Conservation (phyloP, 2,329 filamentous ascomycete genomes). For the Fusarium odoratissimum region DNA sequence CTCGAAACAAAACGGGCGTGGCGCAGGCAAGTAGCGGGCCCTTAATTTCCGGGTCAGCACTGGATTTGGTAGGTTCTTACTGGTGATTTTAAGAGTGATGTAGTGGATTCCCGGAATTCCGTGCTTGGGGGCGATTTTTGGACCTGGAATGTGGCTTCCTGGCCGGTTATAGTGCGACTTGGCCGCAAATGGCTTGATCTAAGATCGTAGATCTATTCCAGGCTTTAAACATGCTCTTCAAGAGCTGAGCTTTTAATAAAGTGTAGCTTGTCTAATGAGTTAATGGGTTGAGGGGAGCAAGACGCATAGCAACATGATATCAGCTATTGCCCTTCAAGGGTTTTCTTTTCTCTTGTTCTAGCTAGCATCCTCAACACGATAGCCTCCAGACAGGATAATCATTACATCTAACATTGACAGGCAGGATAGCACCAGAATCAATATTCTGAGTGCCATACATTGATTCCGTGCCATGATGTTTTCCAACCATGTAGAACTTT, state of each 20-base stretch:
- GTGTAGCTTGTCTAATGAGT: too few relatives aligned
- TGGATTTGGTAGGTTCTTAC: background rate
- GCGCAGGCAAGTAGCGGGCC: conserved; percentile 7
- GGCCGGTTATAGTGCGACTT: background rate
- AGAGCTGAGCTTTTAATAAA: fast-evolving
- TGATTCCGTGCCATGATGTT: background rate
- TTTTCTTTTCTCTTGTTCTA: background rate
- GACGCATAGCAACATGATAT: too few relatives aligned
- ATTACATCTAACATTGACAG: fast-evolving
- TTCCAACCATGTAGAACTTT: fast-evolving
- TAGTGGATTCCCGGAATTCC: background rate
- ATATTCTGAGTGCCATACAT: fast-evolving
- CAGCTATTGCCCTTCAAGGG: background rate
- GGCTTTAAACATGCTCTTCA: too few relatives aligned
- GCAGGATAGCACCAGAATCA: background rate
- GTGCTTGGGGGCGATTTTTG: background rate
- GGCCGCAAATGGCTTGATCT: background rate
- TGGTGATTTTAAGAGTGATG: background rate
- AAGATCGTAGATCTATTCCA: background rate
- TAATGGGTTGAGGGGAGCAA: fast-evolving
- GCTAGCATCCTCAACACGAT: background rate
- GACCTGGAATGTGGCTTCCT: background rate
- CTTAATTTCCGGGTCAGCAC: background rate
- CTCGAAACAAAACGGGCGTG: conserved; percentile 10
- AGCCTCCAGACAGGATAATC: background rate